Percentiles rank a stretch among this genome's conserved stretches.
These are phyloP conservation scores for Daphne laureola DNA, from an alignment of 441 rosid genomes.

Conservation along the genomic window DNA sequence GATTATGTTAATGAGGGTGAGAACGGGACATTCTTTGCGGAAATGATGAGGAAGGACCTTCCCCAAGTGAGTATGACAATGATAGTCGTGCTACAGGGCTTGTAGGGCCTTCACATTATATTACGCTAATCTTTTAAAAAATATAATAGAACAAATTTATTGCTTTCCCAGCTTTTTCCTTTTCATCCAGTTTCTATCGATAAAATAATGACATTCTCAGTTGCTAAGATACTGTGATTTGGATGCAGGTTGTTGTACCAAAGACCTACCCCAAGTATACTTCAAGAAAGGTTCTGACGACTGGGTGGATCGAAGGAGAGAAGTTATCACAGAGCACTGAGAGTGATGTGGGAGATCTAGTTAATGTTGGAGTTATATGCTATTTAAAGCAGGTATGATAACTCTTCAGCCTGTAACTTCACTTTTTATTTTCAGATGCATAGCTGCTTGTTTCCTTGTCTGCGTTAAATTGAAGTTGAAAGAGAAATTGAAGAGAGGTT, in stretches of 20 bases:
- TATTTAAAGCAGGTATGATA: conserved; percentile 86
- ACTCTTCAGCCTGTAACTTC: conserved; percentile 1
- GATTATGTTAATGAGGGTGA: conserved; percentile 96
- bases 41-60: conserved; percentile 96
- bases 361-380: conserved; percentile 96
- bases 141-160: no score
- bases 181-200: no score
- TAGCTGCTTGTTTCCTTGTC: background rate
- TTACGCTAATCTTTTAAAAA: no score
- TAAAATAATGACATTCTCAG: background rate
- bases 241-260: conserved; percentile 78
- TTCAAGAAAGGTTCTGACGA: conserved; percentile 95
- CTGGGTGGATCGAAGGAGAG: conserved; percentile 87
- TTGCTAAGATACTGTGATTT: conserved; percentile 4
- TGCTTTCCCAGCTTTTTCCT: no score
- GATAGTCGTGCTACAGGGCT: no score
- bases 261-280: conserved; percentile 76
- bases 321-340: conserved; percentile 93
- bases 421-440: conserved; percentile 3
- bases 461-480: background rate
- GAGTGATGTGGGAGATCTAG: conserved; percentile 94
- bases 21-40: conserved; percentile 81
- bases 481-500: conserved; percentile 1
- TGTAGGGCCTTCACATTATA: no score
- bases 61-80: conserved; percentile 65